Evolutionary conservation across 163 green algal species (phyloP), one percentile per base, ranked within the genome.

Genomic region (Chlorella variabilis): DNA sequence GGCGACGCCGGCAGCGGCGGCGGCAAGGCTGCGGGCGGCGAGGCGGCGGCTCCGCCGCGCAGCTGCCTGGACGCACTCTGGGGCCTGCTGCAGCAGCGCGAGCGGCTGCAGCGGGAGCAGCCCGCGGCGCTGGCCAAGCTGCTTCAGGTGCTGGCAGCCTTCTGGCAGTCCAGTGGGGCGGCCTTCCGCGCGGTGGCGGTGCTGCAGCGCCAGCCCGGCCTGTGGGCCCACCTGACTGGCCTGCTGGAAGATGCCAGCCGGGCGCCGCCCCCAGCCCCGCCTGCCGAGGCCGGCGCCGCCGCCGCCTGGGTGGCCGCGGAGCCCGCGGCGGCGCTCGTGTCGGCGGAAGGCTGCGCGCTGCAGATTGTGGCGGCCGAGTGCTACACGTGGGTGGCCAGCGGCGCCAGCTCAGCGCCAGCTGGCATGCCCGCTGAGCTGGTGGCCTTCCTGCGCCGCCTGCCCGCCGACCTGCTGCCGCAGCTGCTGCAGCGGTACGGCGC

Each of bases 41-140:
- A 77, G 66, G 38, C 36, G 21, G 20, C 36, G 0, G 49, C 36
- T 6, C 6, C 71, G 11, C 59, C 67, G 2, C 62, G 39, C 62
- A 86, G 83, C 83, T 83, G 78, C 71, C 78, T 88, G 59, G 83
- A 88, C n/a, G 71, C 79, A 0, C 62, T 87, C 20, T 88, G 78
- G 78, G 74, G 62, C 29, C 48, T 86, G 48, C 48, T 88, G 67
- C 51, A 81, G 61, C 39, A 51, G 27, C 54, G 38, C n/a, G 45
- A 86, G 34, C 56, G 33, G 48, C 70, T 89, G 34, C 63, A 71
- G 21, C 36, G 48, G 38, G 51, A 80, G 67, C 59, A 78, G 61
- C 85, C 85, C 0, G 63, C 49, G 9, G 74, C 68, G 58, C 70
- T 89, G 67, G 75, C 81, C 58, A 79, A 82, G 49, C 74, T 79